phyloP scores from a whole-genome alignment of 129 eudicot species.

The Ambrosia trifida region DNA sequence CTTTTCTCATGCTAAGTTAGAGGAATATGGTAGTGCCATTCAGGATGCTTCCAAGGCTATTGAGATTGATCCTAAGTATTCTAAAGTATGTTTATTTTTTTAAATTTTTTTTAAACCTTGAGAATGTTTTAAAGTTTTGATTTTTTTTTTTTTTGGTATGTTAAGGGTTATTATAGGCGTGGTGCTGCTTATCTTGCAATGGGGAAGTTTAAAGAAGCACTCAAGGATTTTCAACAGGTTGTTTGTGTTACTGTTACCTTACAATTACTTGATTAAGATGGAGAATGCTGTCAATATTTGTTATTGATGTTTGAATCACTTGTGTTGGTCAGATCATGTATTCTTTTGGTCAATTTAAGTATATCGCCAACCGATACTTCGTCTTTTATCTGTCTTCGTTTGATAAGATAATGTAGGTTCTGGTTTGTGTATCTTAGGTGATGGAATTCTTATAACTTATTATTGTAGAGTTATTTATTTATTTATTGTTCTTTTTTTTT shows the following conservation, averaged over 20 bases:
- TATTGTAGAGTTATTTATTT: neutral
- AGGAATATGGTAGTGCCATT: slow-evolving; percentile 95
- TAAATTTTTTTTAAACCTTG: no score
- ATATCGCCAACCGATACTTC: neutral
- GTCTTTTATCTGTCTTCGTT: neutral
- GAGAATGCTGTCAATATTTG: neutral
- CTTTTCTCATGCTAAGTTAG: slow-evolving; percentile 86
- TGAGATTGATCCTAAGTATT: slow-evolving; percentile 92
- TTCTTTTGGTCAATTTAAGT: neutral
- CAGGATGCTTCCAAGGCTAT: slow-evolving; percentile 89
- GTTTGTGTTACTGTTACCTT: slow-evolving; percentile 35
- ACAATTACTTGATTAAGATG: neutral
- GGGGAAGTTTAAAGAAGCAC: no score
- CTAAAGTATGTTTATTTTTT: slow-evolving; percentile 53
- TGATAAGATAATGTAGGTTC: neutral
- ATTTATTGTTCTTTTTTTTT: neutral
- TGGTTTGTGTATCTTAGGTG: neutral
- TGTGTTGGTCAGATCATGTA: neutral
- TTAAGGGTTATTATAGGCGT: slow-evolving; percentile 93
- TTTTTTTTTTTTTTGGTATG: neutral
- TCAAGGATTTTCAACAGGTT: slow-evolving; percentile 97
- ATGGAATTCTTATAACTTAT: neutral
- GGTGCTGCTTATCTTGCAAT: slow-evolving; percentile 91
- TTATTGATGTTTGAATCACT: neutral
- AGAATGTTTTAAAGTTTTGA: no score